Conservation (phyloP, 441 rosid species). For the Flueggea neowawraea region DNA sequence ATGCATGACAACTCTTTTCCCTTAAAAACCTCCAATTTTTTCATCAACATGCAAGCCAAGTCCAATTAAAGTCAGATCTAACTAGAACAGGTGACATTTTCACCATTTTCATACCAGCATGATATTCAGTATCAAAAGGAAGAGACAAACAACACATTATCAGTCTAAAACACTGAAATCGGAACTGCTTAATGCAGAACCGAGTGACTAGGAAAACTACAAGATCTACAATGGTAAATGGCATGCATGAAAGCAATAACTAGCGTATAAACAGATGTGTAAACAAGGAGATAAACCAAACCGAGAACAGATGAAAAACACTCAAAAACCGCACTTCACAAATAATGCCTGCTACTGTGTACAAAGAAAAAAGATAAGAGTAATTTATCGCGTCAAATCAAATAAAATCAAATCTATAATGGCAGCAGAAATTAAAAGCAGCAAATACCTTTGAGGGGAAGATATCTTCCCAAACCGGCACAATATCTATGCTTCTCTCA, state of each 20-base stretch:
- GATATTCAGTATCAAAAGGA: neutral
- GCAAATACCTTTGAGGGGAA: neutral
- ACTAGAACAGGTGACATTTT: neutral
- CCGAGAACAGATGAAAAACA: neutral
- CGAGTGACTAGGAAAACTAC: neutral
- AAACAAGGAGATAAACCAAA: neutral
- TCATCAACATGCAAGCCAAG: neutral
- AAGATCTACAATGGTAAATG: neutral
- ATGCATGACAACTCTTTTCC: neutral
- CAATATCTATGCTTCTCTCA: constrained; percentile 11
- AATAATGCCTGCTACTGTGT: neutral
- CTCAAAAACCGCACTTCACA: neutral
- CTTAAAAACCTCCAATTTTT: neutral
- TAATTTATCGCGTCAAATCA: constrained; percentile 4
- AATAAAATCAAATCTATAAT: constrained; percentile 13
- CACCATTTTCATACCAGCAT: neutral
- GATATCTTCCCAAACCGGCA: constrained; percentile 10
- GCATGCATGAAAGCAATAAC: neutral
- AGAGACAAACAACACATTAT: neutral
- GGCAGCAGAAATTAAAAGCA: neutral
- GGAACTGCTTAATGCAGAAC: neutral
- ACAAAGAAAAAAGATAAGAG: constrained; percentile 3
- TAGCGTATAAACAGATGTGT: neutral
- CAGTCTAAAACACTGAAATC: neutral
- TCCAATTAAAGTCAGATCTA: neutral